Conservation (phyloP, 306 rosid species). For the Prosopis cineraria region DNA sequence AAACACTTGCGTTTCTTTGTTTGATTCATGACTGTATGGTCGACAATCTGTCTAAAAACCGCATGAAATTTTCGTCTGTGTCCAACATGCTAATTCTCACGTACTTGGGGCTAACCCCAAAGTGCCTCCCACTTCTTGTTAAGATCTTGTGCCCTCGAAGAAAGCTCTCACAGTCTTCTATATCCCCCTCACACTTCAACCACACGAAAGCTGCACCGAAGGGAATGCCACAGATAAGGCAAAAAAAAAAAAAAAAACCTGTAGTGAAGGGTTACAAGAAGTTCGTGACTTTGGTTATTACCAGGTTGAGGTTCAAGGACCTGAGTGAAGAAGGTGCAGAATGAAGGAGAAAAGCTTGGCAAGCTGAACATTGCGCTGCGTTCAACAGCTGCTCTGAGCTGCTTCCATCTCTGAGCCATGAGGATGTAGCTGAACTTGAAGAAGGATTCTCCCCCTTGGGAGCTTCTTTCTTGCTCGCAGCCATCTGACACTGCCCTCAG, state of each 20-base stretch:
- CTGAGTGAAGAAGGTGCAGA: slow-evolving; percentile 63
- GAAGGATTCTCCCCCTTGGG: slow-evolving; percentile 48
- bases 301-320: slow-evolving; percentile 75
- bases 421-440: slow-evolving; percentile 53
- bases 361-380: slow-evolving; percentile 57
- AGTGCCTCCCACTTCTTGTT: slow-evolving; percentile 54
- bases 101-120: slow-evolving; percentile 52
- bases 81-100: slow-evolving; percentile 61
- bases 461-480: slow-evolving; percentile 41
- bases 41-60: slow-evolving; percentile 44
- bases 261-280: not conserved
- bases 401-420: slow-evolving; percentile 76
- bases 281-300: slow-evolving; percentile 22
- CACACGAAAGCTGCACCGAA: slow-evolving; percentile 52
- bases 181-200: slow-evolving; percentile 51
- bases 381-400: slow-evolving; percentile 55
- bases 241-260: too few relatives aligned
- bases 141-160: slow-evolving; percentile 45
- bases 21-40: slow-evolving; percentile 4
- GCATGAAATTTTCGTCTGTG: slow-evolving; percentile 45
- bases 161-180: slow-evolving; percentile 54
- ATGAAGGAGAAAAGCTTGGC: slow-evolving; percentile 57
- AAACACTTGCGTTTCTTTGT: not conserved
- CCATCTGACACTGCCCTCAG: slow-evolving; percentile 62
- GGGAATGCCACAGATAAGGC: too few relatives aligned